Conservation (phyloP, 768 basidiomycete species). For the Candolleomyces efflorescens region DNA sequence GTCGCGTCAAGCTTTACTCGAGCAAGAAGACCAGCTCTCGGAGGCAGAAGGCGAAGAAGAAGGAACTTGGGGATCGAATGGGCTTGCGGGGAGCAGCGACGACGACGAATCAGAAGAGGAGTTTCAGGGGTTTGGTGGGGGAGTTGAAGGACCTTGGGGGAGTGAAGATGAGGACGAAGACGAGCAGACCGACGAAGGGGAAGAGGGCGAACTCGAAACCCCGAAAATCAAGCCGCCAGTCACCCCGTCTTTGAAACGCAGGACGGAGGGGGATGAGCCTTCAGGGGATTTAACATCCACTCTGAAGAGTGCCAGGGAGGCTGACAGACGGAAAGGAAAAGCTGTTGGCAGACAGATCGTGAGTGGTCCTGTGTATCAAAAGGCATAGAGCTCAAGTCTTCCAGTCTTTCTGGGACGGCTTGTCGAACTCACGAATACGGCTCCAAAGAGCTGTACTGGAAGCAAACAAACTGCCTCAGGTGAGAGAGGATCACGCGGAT, state of each 20-base stretch:
- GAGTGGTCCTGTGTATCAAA: slow-evolving; percentile 23
- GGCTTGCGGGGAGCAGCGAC: slow-evolving; percentile 5
- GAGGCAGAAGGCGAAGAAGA: slow-evolving; percentile 22
- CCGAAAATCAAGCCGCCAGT: background rate
- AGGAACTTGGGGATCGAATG: slow-evolving; percentile 15
- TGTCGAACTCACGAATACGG: slow-evolving; percentile 89
- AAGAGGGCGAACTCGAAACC: slow-evolving; percentile 8
- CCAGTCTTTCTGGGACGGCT: slow-evolving; percentile 79
- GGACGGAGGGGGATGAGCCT: slow-evolving; percentile 9
- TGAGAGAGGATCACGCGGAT: slow-evolving; percentile 27
- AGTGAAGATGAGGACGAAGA: slow-evolving; percentile 14
- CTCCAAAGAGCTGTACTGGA: slow-evolving; percentile 75
- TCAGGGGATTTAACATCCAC: slow-evolving; percentile 44
- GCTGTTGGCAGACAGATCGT: slow-evolving; percentile 84
- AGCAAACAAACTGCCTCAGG: slow-evolving; percentile 63
- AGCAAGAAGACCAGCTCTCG: slow-evolving; percentile 25
- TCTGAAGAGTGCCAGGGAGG: slow-evolving; percentile 57
- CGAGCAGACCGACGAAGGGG: slow-evolving; percentile 13
- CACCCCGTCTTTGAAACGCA: slow-evolving; percentile 9
- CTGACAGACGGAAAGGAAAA: slow-evolving; percentile 77
- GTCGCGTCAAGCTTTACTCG: slow-evolving; percentile 53
- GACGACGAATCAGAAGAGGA: slow-evolving; percentile 33
- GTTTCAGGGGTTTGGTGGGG: slow-evolving; percentile 15
- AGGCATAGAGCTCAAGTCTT: background rate
- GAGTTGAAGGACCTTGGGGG: slow-evolving; percentile 15